Base-by-base conservation (phyloP, 345 rosid species). In the Pistacia integerrima region DNA sequence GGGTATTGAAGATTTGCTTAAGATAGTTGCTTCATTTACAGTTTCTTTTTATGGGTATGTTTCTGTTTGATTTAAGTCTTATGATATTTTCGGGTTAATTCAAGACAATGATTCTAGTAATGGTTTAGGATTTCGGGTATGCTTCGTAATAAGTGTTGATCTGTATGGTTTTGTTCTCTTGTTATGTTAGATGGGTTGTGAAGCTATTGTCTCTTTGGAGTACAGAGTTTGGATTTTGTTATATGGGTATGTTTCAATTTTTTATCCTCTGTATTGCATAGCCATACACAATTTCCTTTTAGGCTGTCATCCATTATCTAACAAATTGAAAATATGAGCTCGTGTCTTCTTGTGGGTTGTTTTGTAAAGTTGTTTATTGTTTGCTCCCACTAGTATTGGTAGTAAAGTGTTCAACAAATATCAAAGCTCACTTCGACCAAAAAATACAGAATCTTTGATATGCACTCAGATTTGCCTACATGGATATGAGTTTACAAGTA, bases 191-290 rank as follows among this genome's bases (percentile, higher is more conserved):
- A 77, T 77, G 79, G 74, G 71, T 1, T 64, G 36, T 66, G 74
- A 59, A 58, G 79, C 36, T 64, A 35, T 61, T 30, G 41, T 67
- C 14, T 22, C 41, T 3, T 62, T 68, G 70, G 33, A 25, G 30
- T 60, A 10, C 71, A 25, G 48, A 44, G 12, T 38, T 16, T 74
- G 67, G 73, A 70, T 70, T 48, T 76, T 82, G 73, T 52, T 72
- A 10, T n/a, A 70, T 69, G 84, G 87, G 83, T 58, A 86, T 87
- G 91, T 83, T 80, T 82, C 78, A 67, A 65, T 69, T 84, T 66
- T 25, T 25, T 25, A 25, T 25, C 25, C 25, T 25, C 1, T 25
- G 25, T 25, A 25, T 25, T 25, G 25, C 25, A 25, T 25, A 25
- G 25, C 25, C 25, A 25, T 25, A 25, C 25, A 25, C 25, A 25